Evolutionary conservation across 2,329 filamentous ascomycete species (phyloP).

Genomic region (Diplocarpon rosae): DNA sequence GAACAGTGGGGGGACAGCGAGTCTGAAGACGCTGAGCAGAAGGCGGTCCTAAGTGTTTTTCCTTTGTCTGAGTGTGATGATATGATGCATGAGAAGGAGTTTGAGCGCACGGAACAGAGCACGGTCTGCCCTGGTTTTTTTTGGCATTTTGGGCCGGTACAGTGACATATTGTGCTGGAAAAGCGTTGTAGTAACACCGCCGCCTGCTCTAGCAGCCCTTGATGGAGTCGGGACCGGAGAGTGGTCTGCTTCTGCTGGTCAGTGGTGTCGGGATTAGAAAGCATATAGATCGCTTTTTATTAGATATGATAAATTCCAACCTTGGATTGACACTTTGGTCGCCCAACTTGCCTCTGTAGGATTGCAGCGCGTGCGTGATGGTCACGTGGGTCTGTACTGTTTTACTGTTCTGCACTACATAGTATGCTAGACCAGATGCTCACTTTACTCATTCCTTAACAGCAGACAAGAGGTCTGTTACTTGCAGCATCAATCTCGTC

Average conservation of each 20-base stretch:
- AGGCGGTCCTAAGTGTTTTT: constrained; percentile 1
- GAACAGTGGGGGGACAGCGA: constrained; percentile 7
- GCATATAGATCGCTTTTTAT: constrained; percentile 3
- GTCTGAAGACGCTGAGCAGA: constrained; percentile 7
- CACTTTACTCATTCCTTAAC: too few relatives aligned
- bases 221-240: constrained; percentile 10
- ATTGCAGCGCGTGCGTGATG: too few relatives aligned
- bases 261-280: not conserved
- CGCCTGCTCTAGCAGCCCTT: not conserved
- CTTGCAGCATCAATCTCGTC: too few relatives aligned
- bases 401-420: not conserved
- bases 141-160: not conserved
- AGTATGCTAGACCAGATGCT: too few relatives aligned
- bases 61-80: not conserved
- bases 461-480: too few relatives aligned
- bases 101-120: not conserved
- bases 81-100: not conserved
- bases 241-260: not conserved
- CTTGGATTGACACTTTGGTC: too few relatives aligned
- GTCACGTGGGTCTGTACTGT: too few relatives aligned
- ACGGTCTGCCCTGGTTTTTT: not conserved
- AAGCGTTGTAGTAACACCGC: not conserved
- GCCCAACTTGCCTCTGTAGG: too few relatives aligned
- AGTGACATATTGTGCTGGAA: not conserved
- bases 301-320: too few relatives aligned